phyloP scores from a whole-genome alignment of 352 stramenopile species.

The Phytophthora uliginosa region DNA sequence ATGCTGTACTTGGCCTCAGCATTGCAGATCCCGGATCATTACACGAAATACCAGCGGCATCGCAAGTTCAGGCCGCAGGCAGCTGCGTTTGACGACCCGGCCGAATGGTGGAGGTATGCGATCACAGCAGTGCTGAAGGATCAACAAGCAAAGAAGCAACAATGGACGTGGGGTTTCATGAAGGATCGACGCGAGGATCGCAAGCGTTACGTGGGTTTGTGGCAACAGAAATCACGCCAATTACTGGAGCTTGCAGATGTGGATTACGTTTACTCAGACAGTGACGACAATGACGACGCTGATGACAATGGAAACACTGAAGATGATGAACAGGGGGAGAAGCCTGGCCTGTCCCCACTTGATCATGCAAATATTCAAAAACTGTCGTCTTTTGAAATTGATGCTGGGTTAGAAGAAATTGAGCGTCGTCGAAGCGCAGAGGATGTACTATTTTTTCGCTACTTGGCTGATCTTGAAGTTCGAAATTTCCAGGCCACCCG shows the following conservation, averaged over 20 bases:
- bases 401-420: conserved; percentile 72
- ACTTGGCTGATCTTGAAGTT: conserved; percentile 73
- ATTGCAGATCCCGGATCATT: conserved; percentile 78
- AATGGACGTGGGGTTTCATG: conserved; percentile 89
- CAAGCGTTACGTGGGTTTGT: conserved; percentile 75
- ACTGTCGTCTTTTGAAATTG: conserved; percentile 38
- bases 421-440: conserved; percentile 78
- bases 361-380: conserved; percentile 22
- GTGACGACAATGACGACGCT: conserved; percentile 64
- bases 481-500: conserved; percentile 38
- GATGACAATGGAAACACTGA: conserved; percentile 29
- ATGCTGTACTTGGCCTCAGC: conserved; percentile 81
- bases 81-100: conserved; percentile 63
- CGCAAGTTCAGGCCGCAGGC: conserved; percentile 68
- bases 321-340: conserved; percentile 21
- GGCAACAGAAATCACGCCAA: conserved; percentile 53
- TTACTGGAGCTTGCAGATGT: conserved; percentile 43
- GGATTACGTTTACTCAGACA: conserved; percentile 59
- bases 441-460: conserved; percentile 90
- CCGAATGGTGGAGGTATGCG: conserved; percentile 86
- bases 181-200: conserved; percentile 85
- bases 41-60: conserved; percentile 85
- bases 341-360: background rate
- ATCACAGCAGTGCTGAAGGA: conserved; percentile 75
- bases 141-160: conserved; percentile 66